phyloP scores from a whole-genome alignment of 148 eudicot species.

The Vaccinium myrtillus region DNA sequence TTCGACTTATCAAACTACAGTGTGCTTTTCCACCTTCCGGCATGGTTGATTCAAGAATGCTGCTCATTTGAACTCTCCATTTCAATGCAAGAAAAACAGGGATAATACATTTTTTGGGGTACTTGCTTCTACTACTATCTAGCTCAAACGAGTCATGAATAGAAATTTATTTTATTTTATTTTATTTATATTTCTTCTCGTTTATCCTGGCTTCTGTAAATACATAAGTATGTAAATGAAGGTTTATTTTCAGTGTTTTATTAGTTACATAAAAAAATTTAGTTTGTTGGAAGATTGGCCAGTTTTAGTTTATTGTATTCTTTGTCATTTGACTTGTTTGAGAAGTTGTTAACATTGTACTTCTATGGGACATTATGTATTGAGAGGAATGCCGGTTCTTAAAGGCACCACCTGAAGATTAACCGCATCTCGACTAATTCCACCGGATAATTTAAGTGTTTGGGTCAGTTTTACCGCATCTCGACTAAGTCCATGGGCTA shows the following conservation, averaged over 20 bases:
- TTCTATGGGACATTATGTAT: too few species aligned
- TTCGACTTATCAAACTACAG: neutral
- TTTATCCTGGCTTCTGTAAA: slow-evolving; percentile 16
- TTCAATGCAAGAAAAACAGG: slow-evolving; percentile 2
- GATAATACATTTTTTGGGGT: slow-evolving; percentile 9
- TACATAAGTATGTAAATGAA: slow-evolving; percentile 26
- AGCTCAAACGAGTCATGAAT: slow-evolving; percentile 8
- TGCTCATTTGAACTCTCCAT: neutral
- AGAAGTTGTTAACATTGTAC: too few species aligned
- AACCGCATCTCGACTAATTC: too few species aligned
- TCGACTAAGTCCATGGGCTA: too few species aligned
- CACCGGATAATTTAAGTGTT: too few species aligned
- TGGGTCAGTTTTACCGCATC: too few species aligned
- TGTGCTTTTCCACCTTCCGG: neutral
- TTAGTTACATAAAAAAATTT: neutral
- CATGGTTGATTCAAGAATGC: neutral
- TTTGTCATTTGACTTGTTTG: too few species aligned
- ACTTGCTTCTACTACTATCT: slow-evolving; percentile 12
- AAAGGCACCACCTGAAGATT: too few species aligned
- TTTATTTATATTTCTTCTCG: neutral
- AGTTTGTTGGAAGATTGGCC: neutral
- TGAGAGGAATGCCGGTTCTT: too few species aligned
- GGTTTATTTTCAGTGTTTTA: neutral
- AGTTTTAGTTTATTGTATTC: neutral
- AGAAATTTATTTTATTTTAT: too few species aligned